Conservation (phyloP, 2,329 filamentous ascomycete species). For the Plenodomus biglobosus region DNA sequence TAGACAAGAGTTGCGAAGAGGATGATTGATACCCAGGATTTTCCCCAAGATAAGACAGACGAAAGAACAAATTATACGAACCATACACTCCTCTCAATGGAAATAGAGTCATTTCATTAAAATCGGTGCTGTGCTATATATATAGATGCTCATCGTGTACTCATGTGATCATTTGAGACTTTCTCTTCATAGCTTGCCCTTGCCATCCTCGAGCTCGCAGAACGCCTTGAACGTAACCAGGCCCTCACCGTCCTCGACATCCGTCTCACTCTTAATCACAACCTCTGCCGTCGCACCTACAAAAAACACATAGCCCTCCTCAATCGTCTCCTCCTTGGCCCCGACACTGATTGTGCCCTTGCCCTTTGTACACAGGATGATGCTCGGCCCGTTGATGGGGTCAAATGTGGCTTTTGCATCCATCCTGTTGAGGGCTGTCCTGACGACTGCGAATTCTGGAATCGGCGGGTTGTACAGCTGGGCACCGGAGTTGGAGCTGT, state of each 20-base stretch:
- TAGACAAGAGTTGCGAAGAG: too few relatives aligned
- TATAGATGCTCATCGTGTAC: too few relatives aligned
- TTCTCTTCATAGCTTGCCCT: conserved; percentile 36
- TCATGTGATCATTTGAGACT: not conserved
- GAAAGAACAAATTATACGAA: too few relatives aligned
- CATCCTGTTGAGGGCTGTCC: conserved; percentile 68
- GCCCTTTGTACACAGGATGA: conserved; percentile 86
- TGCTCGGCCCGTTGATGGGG: conserved; percentile 81
- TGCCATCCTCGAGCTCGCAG: conserved; percentile 66
- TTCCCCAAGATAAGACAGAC: too few relatives aligned
- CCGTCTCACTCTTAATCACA: conserved; percentile 68
- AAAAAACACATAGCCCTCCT: conserved; percentile 56
- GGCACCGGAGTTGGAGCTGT: conserved; percentile 72
- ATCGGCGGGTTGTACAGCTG: conserved; percentile 92
- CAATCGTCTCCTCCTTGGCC: conserved; percentile 69
- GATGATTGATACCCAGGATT: not conserved
- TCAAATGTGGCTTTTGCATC: conserved; percentile 88
- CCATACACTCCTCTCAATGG: too few relatives aligned
- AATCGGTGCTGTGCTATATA: not conserved
- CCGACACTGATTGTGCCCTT: conserved; percentile 83
- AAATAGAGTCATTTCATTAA: not conserved
- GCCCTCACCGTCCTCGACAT: conserved; percentile 56
- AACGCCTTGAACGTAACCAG: conserved; percentile 93
- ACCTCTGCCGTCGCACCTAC: conserved; percentile 86
- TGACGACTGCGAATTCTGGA: conserved; percentile 90